phyloP scores from a whole-genome alignment of 345 rosid genomes.

The Arabis alpina region DNA sequence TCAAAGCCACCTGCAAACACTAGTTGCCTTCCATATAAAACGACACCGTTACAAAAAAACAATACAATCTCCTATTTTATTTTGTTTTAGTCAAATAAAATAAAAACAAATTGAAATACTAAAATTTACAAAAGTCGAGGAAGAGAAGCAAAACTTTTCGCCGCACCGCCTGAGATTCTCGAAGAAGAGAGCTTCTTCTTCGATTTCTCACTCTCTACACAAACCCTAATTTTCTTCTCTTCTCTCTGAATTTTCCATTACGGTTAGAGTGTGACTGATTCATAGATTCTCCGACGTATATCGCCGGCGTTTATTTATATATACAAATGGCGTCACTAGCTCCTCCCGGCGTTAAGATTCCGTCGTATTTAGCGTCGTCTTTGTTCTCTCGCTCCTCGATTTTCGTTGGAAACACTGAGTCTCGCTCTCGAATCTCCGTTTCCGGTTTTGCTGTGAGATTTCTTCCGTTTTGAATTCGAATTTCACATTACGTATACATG shows the following conservation, averaged over 20 bases:
- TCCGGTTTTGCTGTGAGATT: constrained; percentile 46
- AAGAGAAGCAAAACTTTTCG: constrained; percentile 20
- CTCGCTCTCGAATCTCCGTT: constrained; percentile 45
- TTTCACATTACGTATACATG: not conserved
- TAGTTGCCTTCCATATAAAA: constrained; percentile 6
- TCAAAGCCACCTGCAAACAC: constrained; percentile 6
- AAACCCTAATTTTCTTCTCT: constrained; percentile 4
- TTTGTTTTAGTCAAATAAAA: not conserved
- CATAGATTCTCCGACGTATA: constrained; percentile 25
- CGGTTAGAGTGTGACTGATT: constrained; percentile 4
- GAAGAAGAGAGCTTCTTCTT: constrained; percentile 22
- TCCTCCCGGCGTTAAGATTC: constrained; percentile 43
- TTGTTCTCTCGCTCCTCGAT: constrained; percentile 44
- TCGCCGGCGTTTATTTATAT: no score
- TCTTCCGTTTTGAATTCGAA: not conserved
- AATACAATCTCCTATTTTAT: not conserved
- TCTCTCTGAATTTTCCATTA: constrained; percentile 1
- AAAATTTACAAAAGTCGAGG: constrained; percentile 12
- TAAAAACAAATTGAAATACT: not conserved
- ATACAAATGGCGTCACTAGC: constrained; percentile 53
- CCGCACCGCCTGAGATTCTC: constrained; percentile 38
- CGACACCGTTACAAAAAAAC: constrained; percentile 18
- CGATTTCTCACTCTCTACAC: not conserved
- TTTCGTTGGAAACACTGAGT: constrained; percentile 11
- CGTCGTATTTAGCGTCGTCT: constrained; percentile 45